These are phyloP conservation scores for Zygosaccharomyces gambellarensis DNA, from an alignment of 805 yeast species.

Conservation along the genomic window DNA sequence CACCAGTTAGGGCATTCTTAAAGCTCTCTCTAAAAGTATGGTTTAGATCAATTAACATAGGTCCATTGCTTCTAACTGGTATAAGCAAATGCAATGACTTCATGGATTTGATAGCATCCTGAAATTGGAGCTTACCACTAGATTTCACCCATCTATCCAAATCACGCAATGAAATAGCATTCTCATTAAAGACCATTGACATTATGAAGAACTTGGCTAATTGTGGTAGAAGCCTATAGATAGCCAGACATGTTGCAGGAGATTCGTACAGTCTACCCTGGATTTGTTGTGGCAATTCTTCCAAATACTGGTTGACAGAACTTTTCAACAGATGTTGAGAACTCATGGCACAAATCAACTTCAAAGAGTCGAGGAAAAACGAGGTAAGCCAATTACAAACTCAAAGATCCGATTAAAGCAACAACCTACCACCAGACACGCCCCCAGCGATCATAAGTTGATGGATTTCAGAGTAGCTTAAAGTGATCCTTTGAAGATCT, in stretches of 20 bases:
- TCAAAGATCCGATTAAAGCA: neutral
- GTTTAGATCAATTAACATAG: constrained; percentile 47
- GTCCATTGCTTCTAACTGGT: constrained; percentile 27
- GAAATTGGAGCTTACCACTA: constrained; percentile 47
- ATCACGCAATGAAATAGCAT: constrained; percentile 60
- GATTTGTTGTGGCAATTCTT: constrained; percentile 82
- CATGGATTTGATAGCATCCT: constrained; percentile 74
- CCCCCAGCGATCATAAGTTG: too few species aligned
- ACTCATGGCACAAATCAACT: constrained; percentile 19
- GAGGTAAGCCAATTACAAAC: neutral
- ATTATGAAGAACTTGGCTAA: constrained; percentile 84
- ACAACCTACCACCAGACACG: neutral
- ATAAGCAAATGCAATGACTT: constrained; percentile 68
- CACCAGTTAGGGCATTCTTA: constrained; percentile 80
- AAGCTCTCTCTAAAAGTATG: constrained; percentile 71
- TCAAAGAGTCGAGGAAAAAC: too few species aligned
- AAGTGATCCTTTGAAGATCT: neutral
- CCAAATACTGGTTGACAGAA: constrained; percentile 83
- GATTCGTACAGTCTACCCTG: constrained; percentile 75
- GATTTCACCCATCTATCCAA: constrained; percentile 73
- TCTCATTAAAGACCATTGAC: constrained; percentile 79
- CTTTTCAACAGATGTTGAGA: constrained; percentile 46
- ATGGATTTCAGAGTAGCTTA: neutral
- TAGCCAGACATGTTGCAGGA: constrained; percentile 92
- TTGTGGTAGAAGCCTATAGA: constrained; percentile 83